Evolutionary conservation across 2,329 filamentous ascomycete genomes (phyloP).

Genomic region (Ophiostoma triangulosporum): DNA sequence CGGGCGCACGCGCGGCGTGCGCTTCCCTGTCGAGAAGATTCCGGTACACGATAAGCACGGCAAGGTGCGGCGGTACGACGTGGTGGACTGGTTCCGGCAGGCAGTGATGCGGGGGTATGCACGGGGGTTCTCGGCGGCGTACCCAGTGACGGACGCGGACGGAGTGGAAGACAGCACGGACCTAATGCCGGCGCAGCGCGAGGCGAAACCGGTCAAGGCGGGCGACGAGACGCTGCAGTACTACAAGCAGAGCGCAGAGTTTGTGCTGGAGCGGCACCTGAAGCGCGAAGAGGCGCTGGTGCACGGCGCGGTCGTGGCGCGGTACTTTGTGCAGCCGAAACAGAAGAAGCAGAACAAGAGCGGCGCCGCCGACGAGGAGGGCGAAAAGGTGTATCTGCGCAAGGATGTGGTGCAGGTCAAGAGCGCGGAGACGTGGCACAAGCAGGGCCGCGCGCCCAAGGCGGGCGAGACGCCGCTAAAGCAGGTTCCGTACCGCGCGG

Average conservation of each 20-base stretch:
- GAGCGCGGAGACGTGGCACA: conserved; percentile 93
- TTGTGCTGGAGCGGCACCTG: conserved; percentile 71
- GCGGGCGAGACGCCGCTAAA: conserved; percentile 66
- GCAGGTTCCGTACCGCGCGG: conserved; percentile 76
- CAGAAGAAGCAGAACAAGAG: conserved; percentile 20
- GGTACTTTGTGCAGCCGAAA: conserved; percentile 55
- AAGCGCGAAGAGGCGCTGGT: conserved; percentile 83
- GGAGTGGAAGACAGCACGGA: conserved; percentile 68
- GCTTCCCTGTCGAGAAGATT: conserved; percentile 67
- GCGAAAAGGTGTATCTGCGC: conserved; percentile 66
- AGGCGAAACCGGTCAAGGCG: conserved; percentile 60
- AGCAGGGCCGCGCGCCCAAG: conserved; percentile 71
- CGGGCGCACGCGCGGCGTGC: conserved; percentile 76
- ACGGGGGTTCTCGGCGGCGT: conserved; percentile 28
- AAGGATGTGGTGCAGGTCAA: conserved; percentile 75
- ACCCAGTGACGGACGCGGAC: conserved; percentile 56
- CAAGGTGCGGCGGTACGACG: conserved; percentile 61
- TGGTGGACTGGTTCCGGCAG: conserved; percentile 74
- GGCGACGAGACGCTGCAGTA: conserved; percentile 74
- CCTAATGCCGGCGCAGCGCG: conserved; percentile 56
- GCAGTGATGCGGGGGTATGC: conserved; percentile 61
- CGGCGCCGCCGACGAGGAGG: neutral
- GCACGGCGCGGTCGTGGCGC: conserved; percentile 53
- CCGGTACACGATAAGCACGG: conserved; percentile 66
- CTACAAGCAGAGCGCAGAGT: conserved; percentile 77